phyloP scores from a whole-genome alignment of 495 filamentous ascomycete species.

The Pyronema domesticum region DNA sequence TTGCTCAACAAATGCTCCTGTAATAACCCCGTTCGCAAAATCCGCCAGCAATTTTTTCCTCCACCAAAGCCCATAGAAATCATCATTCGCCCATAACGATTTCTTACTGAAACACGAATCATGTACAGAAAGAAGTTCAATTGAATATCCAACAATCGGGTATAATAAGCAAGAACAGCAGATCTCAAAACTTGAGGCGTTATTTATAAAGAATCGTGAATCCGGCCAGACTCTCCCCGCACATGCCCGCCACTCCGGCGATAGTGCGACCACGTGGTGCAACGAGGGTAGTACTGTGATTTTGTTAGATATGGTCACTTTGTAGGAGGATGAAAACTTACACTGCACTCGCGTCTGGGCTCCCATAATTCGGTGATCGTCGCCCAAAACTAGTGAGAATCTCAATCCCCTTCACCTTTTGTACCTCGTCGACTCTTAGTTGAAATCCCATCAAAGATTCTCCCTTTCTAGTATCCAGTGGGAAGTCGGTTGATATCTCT shows the following conservation, averaged over 20 bases:
- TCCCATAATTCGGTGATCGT: conserved; percentile 72
- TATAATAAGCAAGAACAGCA: neutral
- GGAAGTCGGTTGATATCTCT: conserved; percentile 11
- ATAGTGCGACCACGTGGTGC: conserved; percentile 81
- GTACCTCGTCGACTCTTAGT: conserved; percentile 52
- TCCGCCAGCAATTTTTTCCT: neutral
- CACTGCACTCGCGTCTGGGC: conserved; percentile 63
- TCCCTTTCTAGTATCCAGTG: conserved; percentile 57
- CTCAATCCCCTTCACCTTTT: conserved; percentile 72
- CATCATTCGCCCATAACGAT: neutral
- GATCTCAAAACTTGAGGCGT: neutral
- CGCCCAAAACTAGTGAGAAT: conserved; percentile 76
- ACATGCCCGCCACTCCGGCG: conserved; percentile 73
- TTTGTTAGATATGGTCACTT: conserved; percentile 7
- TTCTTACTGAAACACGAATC: neutral
- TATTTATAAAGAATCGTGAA: conserved; percentile 52
- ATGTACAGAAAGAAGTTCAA: neutral
- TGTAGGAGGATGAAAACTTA: conserved; percentile 31
- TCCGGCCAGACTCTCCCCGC: conserved; percentile 48
- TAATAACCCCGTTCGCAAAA: neutral
- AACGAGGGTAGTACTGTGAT: conserved; percentile 62
- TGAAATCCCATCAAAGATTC: conserved; percentile 81
- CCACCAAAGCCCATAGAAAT: neutral
- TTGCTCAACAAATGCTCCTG: neutral
- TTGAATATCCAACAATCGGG: neutral